A percentile compares a stretch with the other conserved stretches of the same genome.
phyloP scores from a whole-genome alignment of 345 rosid genomes.

The Noccaea caerulescens region DNA sequence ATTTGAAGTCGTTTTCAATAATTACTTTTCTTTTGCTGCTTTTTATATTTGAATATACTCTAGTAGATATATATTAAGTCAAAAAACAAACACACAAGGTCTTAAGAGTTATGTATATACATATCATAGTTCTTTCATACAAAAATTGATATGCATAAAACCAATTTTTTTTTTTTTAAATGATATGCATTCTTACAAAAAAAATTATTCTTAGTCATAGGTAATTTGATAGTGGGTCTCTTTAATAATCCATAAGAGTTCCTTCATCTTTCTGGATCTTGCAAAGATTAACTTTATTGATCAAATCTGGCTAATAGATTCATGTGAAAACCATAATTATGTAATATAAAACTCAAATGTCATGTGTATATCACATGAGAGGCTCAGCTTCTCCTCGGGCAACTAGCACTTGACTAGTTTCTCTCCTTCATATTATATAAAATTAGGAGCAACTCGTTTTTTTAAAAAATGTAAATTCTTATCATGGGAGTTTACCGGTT shows the following conservation, averaged over 20 bases:
- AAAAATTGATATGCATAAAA: no score
- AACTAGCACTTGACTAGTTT: slow-evolving; percentile 12
- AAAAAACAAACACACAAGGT: background rate
- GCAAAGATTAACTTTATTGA: slow-evolving; percentile 28
- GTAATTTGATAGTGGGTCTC: no score
- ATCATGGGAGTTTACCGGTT: background rate
- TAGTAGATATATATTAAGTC: background rate
- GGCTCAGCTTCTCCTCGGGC: slow-evolving; percentile 36
- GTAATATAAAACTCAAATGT: slow-evolving; percentile 22
- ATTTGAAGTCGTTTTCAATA: background rate
- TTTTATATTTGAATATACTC: background rate
- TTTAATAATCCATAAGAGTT: background rate
- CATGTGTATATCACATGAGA: slow-evolving; percentile 42
- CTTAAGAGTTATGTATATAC: background rate
- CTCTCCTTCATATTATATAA: slow-evolving; percentile 13
- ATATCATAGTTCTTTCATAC: background rate
- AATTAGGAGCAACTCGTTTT: background rate
- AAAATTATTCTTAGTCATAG: no score
- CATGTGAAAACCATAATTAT: slow-evolving; percentile 32
- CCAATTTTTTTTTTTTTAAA: no score
- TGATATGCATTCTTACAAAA: no score
- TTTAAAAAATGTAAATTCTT: background rate
- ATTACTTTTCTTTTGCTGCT: background rate
- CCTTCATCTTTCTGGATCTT: slow-evolving; percentile 34
- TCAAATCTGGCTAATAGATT: slow-evolving; percentile 27